A percentile compares a stretch with the other conserved stretches of the same genome.
phyloP scores from a whole-genome alignment of 2,329 filamentous ascomycete species.

The Teratosphaeria gauchensis region DNA sequence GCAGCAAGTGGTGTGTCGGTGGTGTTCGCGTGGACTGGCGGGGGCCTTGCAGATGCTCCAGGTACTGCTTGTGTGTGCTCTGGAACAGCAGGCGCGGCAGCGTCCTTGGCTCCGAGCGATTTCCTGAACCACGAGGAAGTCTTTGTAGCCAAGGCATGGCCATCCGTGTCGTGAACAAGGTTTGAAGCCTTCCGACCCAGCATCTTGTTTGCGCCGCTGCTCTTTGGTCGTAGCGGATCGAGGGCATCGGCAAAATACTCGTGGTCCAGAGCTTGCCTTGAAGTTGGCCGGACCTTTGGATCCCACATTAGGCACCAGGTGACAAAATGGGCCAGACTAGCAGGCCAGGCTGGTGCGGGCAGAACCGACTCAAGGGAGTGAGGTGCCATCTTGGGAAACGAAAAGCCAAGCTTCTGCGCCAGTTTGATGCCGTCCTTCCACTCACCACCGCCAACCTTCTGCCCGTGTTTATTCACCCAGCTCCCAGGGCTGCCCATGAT shows the following conservation, averaged over 20 bases:
- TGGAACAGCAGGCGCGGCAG: slow-evolving; percentile 53
- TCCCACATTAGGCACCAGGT: slow-evolving; percentile 99
- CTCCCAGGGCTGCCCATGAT: slow-evolving; percentile 98
- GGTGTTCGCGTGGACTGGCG: slow-evolving; percentile 35
- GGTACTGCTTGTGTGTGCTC: slow-evolving; percentile 32
- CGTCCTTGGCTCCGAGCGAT: slow-evolving; percentile 75
- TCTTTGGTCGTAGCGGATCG: slow-evolving; percentile 86
- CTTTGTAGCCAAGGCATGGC: slow-evolving; percentile 60
- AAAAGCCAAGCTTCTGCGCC: slow-evolving; percentile 93
- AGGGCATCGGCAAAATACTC: slow-evolving; percentile 91
- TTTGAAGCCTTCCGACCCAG: slow-evolving; percentile 87
- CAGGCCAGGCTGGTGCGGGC: slow-evolving; percentile 82
- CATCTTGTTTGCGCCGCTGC: slow-evolving; percentile 73
- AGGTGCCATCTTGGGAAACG: slow-evolving; percentile 97
- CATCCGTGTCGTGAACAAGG: slow-evolving; percentile 58
- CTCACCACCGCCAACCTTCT: slow-evolving; percentile 83
- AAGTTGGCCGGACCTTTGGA: slow-evolving; percentile 82
- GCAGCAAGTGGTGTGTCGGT: slow-evolving; percentile 31
- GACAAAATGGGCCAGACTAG: slow-evolving; percentile 80
- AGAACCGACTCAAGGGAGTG: slow-evolving; percentile 93
- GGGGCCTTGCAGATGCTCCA: slow-evolving; percentile 32
- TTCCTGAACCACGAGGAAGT: slow-evolving; percentile 90
- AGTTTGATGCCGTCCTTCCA: slow-evolving; percentile 92
- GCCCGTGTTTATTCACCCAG: slow-evolving; percentile 90
- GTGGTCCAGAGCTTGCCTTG: slow-evolving; percentile 84